phyloP scores from a whole-genome alignment of 108 stramenopile genomes.

The Fragilaria crotonensis region DNA sequence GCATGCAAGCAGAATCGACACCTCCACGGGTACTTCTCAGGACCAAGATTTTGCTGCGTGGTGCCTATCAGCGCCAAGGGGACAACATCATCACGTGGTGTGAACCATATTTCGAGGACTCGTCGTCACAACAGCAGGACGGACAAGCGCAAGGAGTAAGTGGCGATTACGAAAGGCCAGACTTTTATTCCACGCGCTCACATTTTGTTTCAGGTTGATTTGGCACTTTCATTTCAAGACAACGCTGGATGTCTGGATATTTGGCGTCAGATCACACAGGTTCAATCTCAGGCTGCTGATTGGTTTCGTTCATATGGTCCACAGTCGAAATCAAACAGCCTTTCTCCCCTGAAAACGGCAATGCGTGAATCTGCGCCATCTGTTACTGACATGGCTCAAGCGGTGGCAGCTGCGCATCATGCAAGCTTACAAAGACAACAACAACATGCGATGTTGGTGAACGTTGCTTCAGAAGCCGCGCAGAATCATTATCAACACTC shows the following conservation, averaged over 20 bases:
- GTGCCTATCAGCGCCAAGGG: conserved; percentile 85
- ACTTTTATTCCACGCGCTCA: conserved; percentile 1
- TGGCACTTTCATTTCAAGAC: conserved; percentile 84
- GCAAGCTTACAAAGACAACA: conserved; percentile 39
- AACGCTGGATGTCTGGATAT: conserved; percentile 84
- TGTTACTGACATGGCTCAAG: conserved; percentile 33
- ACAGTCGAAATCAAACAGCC: background rate
- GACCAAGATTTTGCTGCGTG: conserved; percentile 69
- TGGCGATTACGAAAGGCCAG: conserved; percentile 1
- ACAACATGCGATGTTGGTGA: conserved; percentile 28
- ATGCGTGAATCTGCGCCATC: background rate
- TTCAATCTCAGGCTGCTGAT: conserved; percentile 69
- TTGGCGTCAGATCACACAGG: conserved; percentile 74
- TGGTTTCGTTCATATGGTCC: conserved; percentile 15
- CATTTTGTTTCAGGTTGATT: conserved; percentile 43
- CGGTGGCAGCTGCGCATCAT: conserved; percentile 37
- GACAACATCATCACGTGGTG: conserved; percentile 91
- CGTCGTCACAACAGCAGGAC: background rate
- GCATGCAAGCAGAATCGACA: conserved; percentile 69
- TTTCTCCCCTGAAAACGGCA: background rate
- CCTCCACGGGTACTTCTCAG: conserved; percentile 46
- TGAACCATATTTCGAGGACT: conserved; percentile 54
- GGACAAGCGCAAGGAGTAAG: background rate
- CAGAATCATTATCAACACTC: conserved; percentile 12
- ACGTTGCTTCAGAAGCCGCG: conserved; percentile 13